phyloP scores from a whole-genome alignment of 805 yeast species.

The Lachancea waltii region DNA sequence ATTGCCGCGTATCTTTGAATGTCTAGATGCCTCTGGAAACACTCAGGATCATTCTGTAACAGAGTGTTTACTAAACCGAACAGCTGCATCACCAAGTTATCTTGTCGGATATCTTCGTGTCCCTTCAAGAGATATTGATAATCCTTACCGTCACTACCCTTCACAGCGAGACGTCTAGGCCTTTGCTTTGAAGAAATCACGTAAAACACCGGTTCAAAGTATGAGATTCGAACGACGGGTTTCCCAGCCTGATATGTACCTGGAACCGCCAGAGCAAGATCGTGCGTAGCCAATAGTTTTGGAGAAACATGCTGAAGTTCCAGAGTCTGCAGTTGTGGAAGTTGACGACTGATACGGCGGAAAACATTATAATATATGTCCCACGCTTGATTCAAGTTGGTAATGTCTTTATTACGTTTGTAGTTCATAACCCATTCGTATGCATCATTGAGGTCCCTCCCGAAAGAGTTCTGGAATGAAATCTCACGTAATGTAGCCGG shows the following conservation, averaged over 20 bases:
- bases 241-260: constrained; percentile 88
- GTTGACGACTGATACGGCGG: constrained; percentile 80
- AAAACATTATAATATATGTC: constrained; percentile 91
- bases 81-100: constrained; percentile 93
- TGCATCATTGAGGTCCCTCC: constrained; percentile 87
- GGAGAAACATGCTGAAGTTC: constrained; percentile 95
- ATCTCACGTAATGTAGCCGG: constrained; percentile 91
- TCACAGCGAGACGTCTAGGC: constrained; percentile 74
- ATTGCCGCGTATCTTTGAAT: constrained; percentile 90
- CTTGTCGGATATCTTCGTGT: constrained; percentile 97
- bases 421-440: constrained; percentile 87
- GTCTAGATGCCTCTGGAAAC: constrained; percentile 91
- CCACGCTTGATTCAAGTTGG: constrained; percentile 95
- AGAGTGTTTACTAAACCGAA: constrained; percentile 93
- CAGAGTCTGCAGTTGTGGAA: constrained; percentile 78
- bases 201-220: constrained; percentile 74
- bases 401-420: constrained; percentile 75
- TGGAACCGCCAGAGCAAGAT: constrained; percentile 85
- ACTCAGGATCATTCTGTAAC: constrained; percentile 83
- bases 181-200: constrained; percentile 94
- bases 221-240: constrained; percentile 62
- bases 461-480: constrained; percentile 88
- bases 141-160: constrained; percentile 88
- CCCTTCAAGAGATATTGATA: constrained; percentile 83
- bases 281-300: constrained; percentile 65